Base-by-base conservation (phyloP, 768 basidiomycete genomes). In the Lactarius sp. region DNA sequence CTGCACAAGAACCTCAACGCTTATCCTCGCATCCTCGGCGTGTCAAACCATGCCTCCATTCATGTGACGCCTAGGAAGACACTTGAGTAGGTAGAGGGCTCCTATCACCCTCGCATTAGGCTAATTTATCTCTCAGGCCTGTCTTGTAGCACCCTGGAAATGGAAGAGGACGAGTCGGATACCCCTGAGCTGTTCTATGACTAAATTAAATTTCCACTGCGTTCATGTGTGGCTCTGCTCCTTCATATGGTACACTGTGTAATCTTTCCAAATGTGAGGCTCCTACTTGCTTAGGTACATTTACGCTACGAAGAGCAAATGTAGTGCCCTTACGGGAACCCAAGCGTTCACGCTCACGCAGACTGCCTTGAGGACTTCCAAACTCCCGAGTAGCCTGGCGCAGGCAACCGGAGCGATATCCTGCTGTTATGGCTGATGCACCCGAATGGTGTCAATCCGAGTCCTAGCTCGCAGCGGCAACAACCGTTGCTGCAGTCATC, bases 1-100 rank as follows among this genome's bases (percentile, higher is more conserved):
- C 76, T 95, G 65, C 96, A 98, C 81, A 99, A 99, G 80, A 99
- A 98, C 80, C 77, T 98, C 68, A 98, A 98, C 72, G 92, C 87
- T 0, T 98, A 87, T 79, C 94, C 93, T 72, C 90, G 97, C 64
- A 83, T 97, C 70, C 85, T 89, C 50, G 94, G 92, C 36, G 84
- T 96, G 33, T 77, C 82, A 18, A 90, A 83, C 69, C 96, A 98
- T 70, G 79, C 80, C n/a, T 88, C 87, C 8, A 87, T 92, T 69
- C 88, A 88, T 67, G 83, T 88, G 67, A 81, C 79, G 61, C 76
- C 81, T n/a, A 76, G 77, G 55, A 81, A 78, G 66, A 77, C 81
- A 66, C 81, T 83, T 39, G 70, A 71, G 84, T 85, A 73, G 13
- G 81, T 77, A 6, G 31, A 22, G 16, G n/a, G 16, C 34, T 37